phyloP scores from a whole-genome alignment of 495 filamentous ascomycete genomes.

The Aspergillus diversus region DNA sequence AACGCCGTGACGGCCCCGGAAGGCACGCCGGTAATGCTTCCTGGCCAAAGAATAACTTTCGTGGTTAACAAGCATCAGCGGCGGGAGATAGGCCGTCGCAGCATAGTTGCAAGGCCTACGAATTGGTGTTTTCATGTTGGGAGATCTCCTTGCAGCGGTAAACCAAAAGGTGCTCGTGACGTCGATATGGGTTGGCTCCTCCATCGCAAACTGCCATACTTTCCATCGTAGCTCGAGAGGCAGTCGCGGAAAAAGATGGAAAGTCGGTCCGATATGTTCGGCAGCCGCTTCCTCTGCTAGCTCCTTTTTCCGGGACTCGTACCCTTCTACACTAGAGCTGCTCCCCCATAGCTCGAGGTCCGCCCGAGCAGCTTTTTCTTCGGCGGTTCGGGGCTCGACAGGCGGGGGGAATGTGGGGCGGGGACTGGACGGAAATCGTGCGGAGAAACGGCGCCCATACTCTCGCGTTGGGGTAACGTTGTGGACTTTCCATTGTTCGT shows the following conservation, averaged over 20 bases:
- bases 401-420: not conserved
- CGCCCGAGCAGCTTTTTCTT: not conserved
- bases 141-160: not conserved
- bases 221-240: not conserved
- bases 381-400: conserved; percentile 6
- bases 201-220: conserved; percentile 6
- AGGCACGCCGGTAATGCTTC: conserved; percentile 6
- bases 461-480: not conserved
- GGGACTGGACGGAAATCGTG: not conserved
- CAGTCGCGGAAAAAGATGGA: conserved; percentile 8
- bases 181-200: not conserved
- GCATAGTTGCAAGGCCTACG: conserved; percentile 5
- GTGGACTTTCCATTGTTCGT: no score
- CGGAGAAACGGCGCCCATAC: not conserved
- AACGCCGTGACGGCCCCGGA: not conserved
- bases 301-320: conserved; percentile 9
- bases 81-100: conserved; percentile 10
- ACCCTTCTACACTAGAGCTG: conserved; percentile 12
- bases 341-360: conserved; percentile 8
- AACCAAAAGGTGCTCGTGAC: no score
- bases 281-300: not conserved
- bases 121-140: not conserved
- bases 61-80: conserved; percentile 15
- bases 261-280: not conserved
- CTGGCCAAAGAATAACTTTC: conserved; percentile 7